Percentiles rank a stretch among this genome's conserved stretches.
Evolutionary conservation across 2,329 filamentous ascomycete genomes (phyloP).

Genomic region (Chaetomium sp.): DNA sequence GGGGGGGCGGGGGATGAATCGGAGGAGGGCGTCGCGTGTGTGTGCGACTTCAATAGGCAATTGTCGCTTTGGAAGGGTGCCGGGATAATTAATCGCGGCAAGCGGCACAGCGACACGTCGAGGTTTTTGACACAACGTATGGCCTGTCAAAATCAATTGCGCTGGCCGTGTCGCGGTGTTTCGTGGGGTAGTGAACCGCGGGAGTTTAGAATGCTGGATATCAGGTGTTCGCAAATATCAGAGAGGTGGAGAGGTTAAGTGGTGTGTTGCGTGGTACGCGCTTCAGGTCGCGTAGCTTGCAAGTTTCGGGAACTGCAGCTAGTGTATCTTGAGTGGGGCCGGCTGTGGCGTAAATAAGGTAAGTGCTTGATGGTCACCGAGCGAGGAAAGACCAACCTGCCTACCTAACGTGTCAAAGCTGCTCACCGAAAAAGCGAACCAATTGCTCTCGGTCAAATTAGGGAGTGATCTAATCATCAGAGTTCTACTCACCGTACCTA

Average conservation of each 20-base stretch:
- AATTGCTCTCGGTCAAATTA: background rate
- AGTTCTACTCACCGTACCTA: background rate
- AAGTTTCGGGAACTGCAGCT: constrained; percentile 3
- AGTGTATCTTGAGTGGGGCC: constrained; percentile 12
- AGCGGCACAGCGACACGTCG: background rate
- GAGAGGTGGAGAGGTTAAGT: constrained; percentile 11
- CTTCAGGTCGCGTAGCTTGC: constrained; percentile 18
- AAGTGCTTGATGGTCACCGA: background rate
- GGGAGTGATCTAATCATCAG: background rate
- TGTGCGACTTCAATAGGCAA: constrained; percentile 11
- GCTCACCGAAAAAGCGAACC: background rate
- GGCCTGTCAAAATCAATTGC: background rate
- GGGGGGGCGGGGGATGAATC: background rate
- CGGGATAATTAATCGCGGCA: background rate
- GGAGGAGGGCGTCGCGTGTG: constrained; percentile 1
- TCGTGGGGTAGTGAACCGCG: background rate
- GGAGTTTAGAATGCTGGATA: constrained; percentile 5
- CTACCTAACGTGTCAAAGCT: no score
- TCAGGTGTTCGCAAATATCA: constrained; percentile 14
- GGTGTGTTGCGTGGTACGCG: constrained; percentile 15
- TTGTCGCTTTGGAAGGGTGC: constrained; percentile 1
- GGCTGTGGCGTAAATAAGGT: background rate
- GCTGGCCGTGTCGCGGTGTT: background rate
- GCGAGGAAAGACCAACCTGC: background rate
- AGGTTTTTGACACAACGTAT: background rate